A percentile compares a stretch with the other conserved stretches of the same genome.
phyloP scores from a whole-genome alignment of 495 filamentous ascomycete species.

The Sordaria brevicollis region DNA sequence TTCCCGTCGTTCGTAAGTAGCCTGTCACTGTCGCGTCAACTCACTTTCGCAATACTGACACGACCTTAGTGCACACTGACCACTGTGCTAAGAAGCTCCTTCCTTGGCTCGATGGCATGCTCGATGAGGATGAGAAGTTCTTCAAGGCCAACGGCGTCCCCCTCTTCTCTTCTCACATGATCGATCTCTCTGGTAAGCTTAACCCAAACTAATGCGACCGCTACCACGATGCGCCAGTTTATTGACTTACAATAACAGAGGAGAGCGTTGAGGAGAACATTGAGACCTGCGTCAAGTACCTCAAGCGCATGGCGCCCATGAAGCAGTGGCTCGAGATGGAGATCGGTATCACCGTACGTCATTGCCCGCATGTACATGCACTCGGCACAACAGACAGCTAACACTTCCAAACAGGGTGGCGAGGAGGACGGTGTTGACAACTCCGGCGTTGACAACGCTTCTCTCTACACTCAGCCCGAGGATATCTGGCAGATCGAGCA shows the following conservation, averaged over 20 bases:
- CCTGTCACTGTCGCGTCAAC: neutral
- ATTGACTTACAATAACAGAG: slow-evolving; percentile 41
- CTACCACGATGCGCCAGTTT: neutral
- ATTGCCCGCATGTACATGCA: neutral
- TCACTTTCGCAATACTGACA: neutral
- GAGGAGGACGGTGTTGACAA: slow-evolving; percentile 94
- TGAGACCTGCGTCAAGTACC: slow-evolving; percentile 75
- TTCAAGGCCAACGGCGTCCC: slow-evolving; percentile 89
- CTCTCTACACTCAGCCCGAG: slow-evolving; percentile 95
- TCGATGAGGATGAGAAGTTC: slow-evolving; percentile 82
- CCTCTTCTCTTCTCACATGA: slow-evolving; percentile 95
- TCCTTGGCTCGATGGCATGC: slow-evolving; percentile 90
- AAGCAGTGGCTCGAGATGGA: slow-evolving; percentile 99
- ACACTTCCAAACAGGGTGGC: slow-evolving; percentile 85
- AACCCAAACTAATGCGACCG: neutral
- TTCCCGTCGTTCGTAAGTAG: slow-evolving; percentile 87
- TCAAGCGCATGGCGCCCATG: slow-evolving; percentile 84
- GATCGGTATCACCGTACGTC: slow-evolving; percentile 20
- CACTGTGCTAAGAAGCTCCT: slow-evolving; percentile 90
- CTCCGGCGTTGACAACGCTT: slow-evolving; percentile 80
- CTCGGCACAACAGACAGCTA: slow-evolving; percentile 36
- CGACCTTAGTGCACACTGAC: slow-evolving; percentile 33
- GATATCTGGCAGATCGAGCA: slow-evolving; percentile 81
- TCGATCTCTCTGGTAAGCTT: slow-evolving; percentile 52
- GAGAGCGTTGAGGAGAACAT: slow-evolving; percentile 87